Evolutionary conservation across 2,329 filamentous ascomycete genomes (phyloP).

Genomic region (Ascochyta lentis): DNA sequence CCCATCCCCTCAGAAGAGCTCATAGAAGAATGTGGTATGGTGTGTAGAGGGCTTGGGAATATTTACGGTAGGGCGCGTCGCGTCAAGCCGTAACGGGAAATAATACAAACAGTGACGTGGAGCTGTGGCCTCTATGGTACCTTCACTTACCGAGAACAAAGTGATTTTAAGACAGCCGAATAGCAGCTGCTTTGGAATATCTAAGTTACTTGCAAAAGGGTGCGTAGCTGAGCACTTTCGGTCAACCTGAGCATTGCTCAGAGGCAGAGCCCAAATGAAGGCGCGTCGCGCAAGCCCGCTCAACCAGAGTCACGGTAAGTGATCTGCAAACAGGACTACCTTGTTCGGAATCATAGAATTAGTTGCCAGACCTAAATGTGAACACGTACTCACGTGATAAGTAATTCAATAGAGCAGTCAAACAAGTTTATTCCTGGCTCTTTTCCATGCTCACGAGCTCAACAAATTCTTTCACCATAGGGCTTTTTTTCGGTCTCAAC

Average conservation of each 20-base stretch:
- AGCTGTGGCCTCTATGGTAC: background rate
- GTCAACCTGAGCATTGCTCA: no score
- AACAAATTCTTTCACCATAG: no score
- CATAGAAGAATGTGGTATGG: background rate
- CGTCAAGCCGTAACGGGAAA: background rate
- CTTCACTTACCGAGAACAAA: constrained; percentile 1
- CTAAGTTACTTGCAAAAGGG: no score
- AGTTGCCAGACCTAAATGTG: background rate
- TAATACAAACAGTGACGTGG: constrained; percentile 17
- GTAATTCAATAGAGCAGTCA: background rate
- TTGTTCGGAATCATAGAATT: background rate
- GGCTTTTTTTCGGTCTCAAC: background rate
- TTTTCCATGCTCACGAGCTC: background rate
- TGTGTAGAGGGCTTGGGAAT: background rate
- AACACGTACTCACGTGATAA: constrained; percentile 2
- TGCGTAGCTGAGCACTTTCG: no score
- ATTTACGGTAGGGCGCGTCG: background rate
- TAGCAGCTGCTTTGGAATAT: background rate
- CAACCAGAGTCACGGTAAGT: background rate
- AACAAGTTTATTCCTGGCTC: no score
- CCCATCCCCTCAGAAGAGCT: background rate
- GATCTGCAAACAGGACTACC: background rate
- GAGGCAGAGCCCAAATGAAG: background rate
- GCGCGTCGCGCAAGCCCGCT: background rate
- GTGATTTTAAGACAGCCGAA: background rate